phyloP scores from a whole-genome alignment of 208 protist species.

The Acanthamoeba divionensis region DNA sequence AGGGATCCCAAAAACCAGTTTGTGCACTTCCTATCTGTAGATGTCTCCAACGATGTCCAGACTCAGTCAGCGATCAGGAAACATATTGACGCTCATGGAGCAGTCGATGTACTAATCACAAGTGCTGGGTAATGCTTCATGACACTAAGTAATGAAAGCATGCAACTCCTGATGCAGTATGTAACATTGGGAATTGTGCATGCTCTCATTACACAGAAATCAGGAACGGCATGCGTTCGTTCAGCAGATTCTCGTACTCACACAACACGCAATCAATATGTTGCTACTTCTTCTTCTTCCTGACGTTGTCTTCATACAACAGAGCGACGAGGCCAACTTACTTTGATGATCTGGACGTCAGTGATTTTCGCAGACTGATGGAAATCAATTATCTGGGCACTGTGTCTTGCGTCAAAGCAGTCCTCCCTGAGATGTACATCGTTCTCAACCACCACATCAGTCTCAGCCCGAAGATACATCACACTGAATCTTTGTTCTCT shows the following conservation, averaged over 20 bases:
- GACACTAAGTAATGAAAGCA: no score
- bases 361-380: conserved; percentile 49
- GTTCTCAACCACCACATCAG: not conserved
- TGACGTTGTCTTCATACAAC: no score
- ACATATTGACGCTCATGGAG: not conserved
- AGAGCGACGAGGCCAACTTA: conserved; percentile 32
- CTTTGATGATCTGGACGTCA: conserved; percentile 55
- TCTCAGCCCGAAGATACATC: not conserved
- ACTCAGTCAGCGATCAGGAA: not conserved
- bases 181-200: no score
- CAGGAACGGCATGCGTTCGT: no score
- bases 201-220: no score
- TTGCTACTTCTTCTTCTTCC: no score
- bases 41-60: conserved; percentile 5
- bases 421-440: conserved; percentile 55
- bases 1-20: not conserved
- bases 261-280: no score
- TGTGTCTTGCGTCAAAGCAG: conserved; percentile 62
- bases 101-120: conserved; percentile 61
- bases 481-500: no score
- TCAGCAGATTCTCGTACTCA: no score
- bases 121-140: no score
- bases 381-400: conserved; percentile 68
- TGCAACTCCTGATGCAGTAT: no score
- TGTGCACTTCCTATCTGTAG: conserved; percentile 49